Evolutionary conservation across 2,329 filamentous ascomycete genomes (phyloP), one percentile per base, ranked within the genome.

Genomic region (Colletotrichum horii): DNA sequence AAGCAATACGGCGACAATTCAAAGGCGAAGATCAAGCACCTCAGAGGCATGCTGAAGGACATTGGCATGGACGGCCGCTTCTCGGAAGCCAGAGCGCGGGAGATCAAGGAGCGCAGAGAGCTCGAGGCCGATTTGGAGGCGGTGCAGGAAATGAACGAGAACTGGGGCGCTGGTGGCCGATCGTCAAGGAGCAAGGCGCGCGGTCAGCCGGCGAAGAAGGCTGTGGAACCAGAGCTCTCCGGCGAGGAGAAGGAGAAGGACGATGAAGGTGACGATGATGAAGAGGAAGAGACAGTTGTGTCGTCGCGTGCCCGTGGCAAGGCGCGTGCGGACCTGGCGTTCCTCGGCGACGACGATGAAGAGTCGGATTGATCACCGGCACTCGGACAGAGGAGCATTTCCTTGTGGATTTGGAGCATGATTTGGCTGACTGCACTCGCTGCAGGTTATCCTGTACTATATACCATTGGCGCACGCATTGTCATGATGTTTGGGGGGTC

Each of bases 11-110:
- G 89, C 2, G 91, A 93, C 71, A 94, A 96, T 28, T 82, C 90
- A 6, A 94, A 92, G 76, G 95, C 92, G 66, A 98, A 98, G 87
- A 95, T 98, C 77, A 89, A 89, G 68, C 95, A 98, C 82, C 88
- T 99, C 9, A 95, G 92, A 82, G 86, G 86, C 14, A 94, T 97
- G 93, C 89, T 99, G 30, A 89, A 89, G 38, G 95, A 98, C 34
- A 88, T 92, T 6, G 97, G 96, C 38, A 98, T 98, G 94, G 93
- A 92, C 2, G 96, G 96, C 0, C 92, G 96, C 19, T 98, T 95
- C 84, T 98, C 95, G 1, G 91, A 94, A 80, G 93, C 95, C 56
- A 96, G 94, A 80, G 96, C 96, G 1, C 92, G 90, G 28, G 93
- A 95, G 83, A 98, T 98, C 82, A 97, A 95, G 82, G 96, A 98